Conservation (phyloP, 305 asterid genomes). For the Coffea humblotiana region DNA sequence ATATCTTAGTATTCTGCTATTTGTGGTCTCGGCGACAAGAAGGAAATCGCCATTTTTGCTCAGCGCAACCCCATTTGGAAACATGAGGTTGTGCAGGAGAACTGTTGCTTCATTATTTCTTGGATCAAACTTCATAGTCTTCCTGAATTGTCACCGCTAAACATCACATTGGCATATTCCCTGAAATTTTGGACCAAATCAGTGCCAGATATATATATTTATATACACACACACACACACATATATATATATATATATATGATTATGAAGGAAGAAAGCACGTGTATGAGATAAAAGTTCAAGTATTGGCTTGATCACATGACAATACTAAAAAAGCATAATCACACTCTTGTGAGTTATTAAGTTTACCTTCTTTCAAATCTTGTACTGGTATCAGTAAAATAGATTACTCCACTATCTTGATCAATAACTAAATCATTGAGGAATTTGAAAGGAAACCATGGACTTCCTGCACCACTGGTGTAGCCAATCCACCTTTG, state of each 20-base stretch:
- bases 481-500: conserved; percentile 54
- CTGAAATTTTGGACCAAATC: conserved; percentile 12
- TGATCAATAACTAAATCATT: conserved; percentile 64
- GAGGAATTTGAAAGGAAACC: conserved; percentile 49
- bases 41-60: conserved; percentile 47
- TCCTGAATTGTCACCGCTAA: conserved; percentile 53
- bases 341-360: too few species aligned
- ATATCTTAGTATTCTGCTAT: conserved; percentile 41
- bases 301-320: too few species aligned
- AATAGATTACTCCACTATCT: conserved; percentile 43
- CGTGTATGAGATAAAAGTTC: too few species aligned
- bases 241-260: too few species aligned
- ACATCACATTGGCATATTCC: not conserved
- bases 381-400: conserved; percentile 63
- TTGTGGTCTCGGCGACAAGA: conserved; percentile 58
- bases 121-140: conserved; percentile 55
- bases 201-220: conserved; percentile 14
- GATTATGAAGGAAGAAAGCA: too few species aligned
- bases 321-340: too few species aligned
- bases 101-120: conserved; percentile 33
- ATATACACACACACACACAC: too few species aligned
- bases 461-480: conserved; percentile 34
- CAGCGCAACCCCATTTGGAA: conserved; percentile 75
- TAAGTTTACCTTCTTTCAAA: conserved; percentile 54
- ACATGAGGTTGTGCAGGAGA: conserved; percentile 44